These are phyloP conservation scores for Sarocladiaceae sp. DNA, from an alignment of 2,329 filamentous ascomycete genomes.

Conservation along the genomic window DNA sequence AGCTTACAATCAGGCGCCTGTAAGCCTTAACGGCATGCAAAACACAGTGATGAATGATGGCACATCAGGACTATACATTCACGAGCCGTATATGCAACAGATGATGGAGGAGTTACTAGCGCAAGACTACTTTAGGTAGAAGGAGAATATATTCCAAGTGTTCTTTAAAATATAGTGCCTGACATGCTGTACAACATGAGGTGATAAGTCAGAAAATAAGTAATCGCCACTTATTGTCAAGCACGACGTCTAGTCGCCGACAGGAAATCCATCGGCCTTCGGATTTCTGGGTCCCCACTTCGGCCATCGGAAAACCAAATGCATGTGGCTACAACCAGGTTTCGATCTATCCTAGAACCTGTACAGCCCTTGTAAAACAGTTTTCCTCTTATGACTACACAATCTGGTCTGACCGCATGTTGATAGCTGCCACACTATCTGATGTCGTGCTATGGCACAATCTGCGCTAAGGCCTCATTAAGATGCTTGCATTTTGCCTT, in stretches of 20 bases:
- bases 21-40: not conserved
- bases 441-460: slow-evolving; percentile 1
- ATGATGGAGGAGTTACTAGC: not conserved
- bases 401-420: too few relatives aligned
- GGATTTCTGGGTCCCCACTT: not conserved
- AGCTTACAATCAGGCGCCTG: not conserved
- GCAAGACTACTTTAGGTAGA: not conserved
- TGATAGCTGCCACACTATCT: slow-evolving; percentile 25
- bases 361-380: too few relatives aligned
- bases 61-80: not conserved
- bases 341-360: too few relatives aligned
- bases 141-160: too few relatives aligned
- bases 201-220: too few relatives aligned
- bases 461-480: slow-evolving; percentile 20
- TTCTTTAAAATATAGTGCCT: too few relatives aligned
- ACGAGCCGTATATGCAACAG: not conserved
- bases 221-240: too few relatives aligned
- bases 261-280: not conserved
- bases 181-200: too few relatives aligned
- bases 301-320: not conserved
- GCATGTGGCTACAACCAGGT: slow-evolving; percentile 21
- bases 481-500: slow-evolving; percentile 25
- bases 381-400: too few relatives aligned
- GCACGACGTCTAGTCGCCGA: too few relatives aligned
- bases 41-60: not conserved